phyloP scores from a whole-genome alignment of 345 rosid genomes.

The Aquilaria malaccensis region DNA sequence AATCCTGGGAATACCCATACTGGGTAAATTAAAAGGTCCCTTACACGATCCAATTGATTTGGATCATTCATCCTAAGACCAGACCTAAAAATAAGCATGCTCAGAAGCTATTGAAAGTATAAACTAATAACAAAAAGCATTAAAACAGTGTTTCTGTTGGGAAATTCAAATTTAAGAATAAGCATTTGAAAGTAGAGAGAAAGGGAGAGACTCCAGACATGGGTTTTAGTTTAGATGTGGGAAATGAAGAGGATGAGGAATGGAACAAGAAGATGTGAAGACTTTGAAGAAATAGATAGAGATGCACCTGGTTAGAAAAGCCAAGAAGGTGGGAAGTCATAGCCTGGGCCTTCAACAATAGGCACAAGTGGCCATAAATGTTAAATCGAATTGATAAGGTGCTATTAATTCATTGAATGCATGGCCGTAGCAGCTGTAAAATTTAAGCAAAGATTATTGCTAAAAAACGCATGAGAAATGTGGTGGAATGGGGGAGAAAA shows the following conservation, averaged over 20 bases:
- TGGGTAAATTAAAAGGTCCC: no score
- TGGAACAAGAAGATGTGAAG: constrained; percentile 72
- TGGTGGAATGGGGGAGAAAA: no score
- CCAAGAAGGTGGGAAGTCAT: constrained; percentile 84
- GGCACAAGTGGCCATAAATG: constrained; percentile 28
- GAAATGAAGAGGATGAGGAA: constrained; percentile 34
- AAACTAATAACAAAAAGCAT: constrained; percentile 24
- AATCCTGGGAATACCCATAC: no score
- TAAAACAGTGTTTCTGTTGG: background rate
- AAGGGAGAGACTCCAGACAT: constrained; percentile 14
- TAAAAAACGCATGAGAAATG: no score
- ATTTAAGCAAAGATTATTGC: no score
- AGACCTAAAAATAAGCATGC: constrained; percentile 35
- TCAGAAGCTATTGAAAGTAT: constrained; percentile 43
- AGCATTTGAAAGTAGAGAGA: background rate
- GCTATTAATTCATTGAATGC: no score
- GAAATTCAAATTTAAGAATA: constrained; percentile 8
- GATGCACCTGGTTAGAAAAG: constrained; percentile 79
- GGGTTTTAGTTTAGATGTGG: constrained; percentile 21
- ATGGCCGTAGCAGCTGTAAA: no score
- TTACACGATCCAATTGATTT: constrained; percentile 22
- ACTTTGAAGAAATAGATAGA: constrained; percentile 70
- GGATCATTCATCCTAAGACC: constrained; percentile 34
- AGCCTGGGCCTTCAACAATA: constrained; percentile 65
- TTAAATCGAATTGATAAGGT: no score